A percentile compares a stretch with the other conserved stretches of the same genome.
These are phyloP conservation scores for Albatrellus sp. DNA, from an alignment of 1,284 basidiomycete genomes.

Conservation along the genomic window DNA sequence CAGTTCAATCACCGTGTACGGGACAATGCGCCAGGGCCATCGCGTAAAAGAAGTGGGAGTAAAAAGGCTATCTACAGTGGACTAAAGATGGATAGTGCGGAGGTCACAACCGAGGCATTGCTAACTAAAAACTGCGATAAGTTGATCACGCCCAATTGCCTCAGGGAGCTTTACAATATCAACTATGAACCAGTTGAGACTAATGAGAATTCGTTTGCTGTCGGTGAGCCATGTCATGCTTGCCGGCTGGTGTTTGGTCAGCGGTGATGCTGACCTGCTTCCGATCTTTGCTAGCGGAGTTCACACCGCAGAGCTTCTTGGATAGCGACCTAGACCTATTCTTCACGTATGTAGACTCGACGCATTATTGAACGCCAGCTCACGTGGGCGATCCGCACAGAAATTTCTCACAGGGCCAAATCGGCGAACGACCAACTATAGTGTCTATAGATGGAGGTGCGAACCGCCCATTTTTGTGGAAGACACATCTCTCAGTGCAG, in stretches of 20 bases:
- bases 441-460: conserved; percentile 34
- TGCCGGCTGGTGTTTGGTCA: no score
- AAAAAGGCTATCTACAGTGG: no score
- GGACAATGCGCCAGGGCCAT: no score
- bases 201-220: conserved; percentile 34
- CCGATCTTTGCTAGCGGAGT: conserved; percentile 31
- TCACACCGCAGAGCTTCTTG: conserved; percentile 35
- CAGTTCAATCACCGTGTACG: conserved; percentile 22
- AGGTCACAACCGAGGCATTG: conserved; percentile 12
- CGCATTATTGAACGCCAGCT: neutral
- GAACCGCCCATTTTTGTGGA: neutral
- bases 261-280: neutral
- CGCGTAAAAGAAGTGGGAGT: no score
- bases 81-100: conserved; percentile 23
- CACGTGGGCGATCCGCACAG: conserved; percentile 9
- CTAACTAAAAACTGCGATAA: conserved; percentile 24
- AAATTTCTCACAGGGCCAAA: conserved; percentile 23
- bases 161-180: conserved; percentile 34
- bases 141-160: conserved; percentile 31
- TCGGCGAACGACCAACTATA: conserved; percentile 22
- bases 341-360: conserved; percentile 18
- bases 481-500: no score
- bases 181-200: conserved; percentile 26
- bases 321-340: conserved; percentile 33
- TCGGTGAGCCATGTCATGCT: conserved; percentile 21